phyloP scores from a whole-genome alignment of 331 rosid species.

The Telfairia occidentalis region DNA sequence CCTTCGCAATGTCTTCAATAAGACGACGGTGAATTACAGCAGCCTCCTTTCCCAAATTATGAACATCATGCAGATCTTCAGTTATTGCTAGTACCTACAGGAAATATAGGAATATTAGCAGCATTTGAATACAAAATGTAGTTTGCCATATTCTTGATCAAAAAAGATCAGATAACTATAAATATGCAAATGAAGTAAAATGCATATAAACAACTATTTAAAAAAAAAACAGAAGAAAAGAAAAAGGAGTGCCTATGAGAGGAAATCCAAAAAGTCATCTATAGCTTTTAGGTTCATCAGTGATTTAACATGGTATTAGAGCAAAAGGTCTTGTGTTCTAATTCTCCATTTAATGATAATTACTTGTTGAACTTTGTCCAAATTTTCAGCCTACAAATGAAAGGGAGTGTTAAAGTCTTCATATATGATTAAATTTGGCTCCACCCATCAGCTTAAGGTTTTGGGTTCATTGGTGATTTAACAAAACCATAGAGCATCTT shows the following conservation, averaged over 20 bases:
- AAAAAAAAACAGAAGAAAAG: neutral
- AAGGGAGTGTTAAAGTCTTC: too few relatives aligned
- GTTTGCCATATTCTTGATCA: neutral
- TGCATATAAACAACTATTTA: neutral
- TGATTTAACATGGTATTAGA: too few relatives aligned
- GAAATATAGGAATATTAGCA: slow-evolving; percentile 12
- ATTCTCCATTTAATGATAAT: too few relatives aligned
- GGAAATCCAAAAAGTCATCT: neutral
- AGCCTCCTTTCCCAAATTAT: slow-evolving; percentile 83
- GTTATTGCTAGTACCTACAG: slow-evolving; percentile 79
- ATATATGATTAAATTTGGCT: too few relatives aligned
- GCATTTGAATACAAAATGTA: neutral
- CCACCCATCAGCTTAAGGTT: too few relatives aligned
- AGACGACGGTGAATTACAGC: slow-evolving; percentile 64
- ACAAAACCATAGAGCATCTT: neutral
- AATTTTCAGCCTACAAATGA: too few relatives aligned
- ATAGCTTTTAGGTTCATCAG: too few relatives aligned
- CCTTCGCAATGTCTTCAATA: slow-evolving; percentile 81
- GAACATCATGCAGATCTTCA: slow-evolving; percentile 87
- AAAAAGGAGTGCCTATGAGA: neutral
- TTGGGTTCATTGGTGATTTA: too few relatives aligned
- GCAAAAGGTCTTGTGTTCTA: too few relatives aligned
- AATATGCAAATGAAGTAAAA: neutral
- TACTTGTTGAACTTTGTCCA: too few relatives aligned
- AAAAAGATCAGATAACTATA: neutral